Evolutionary conservation across 2,329 filamentous ascomycete species (phyloP).

Genomic region (Parastagonospora nodorum): DNA sequence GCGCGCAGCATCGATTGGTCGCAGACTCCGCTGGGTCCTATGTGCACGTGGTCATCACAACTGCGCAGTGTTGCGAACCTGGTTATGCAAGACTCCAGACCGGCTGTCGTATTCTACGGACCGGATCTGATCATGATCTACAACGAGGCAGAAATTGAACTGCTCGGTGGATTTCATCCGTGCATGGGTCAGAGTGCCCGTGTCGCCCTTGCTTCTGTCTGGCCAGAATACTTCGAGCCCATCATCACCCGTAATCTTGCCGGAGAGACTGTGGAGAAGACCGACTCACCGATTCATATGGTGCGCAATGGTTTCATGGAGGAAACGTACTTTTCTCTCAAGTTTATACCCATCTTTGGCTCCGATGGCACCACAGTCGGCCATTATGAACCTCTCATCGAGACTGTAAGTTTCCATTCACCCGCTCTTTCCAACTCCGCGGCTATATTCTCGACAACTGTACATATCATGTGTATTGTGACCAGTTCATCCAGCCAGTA

Average conservation of each 20-base stretch:
- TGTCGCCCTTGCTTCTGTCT: slow-evolving; percentile 75
- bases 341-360: slow-evolving; percentile 74
- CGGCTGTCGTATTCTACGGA: slow-evolving; percentile 65
- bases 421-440: neutral
- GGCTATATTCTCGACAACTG: no score
- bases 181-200: slow-evolving; percentile 61
- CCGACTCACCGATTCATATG: slow-evolving; percentile 75
- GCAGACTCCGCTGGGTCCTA: slow-evolving; percentile 72
- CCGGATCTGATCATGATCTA: slow-evolving; percentile 45
- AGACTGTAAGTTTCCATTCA: slow-evolving; percentile 54
- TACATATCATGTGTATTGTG: no score
- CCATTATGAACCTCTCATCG: slow-evolving; percentile 76
- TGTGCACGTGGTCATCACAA: slow-evolving; percentile 71
- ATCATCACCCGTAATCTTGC: slow-evolving; percentile 26
- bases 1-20: slow-evolving; percentile 72
- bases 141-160: slow-evolving; percentile 43
- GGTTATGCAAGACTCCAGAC: slow-evolving; percentile 63
- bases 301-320: slow-evolving; percentile 70
- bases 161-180: slow-evolving; percentile 54
- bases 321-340: slow-evolving; percentile 81
- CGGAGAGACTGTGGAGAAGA: slow-evolving; percentile 40
- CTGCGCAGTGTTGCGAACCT: slow-evolving; percentile 76
- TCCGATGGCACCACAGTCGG: slow-evolving; percentile 71
- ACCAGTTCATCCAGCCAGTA: no score
- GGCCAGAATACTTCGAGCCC: slow-evolving; percentile 30